Percentiles rank a stretch among this genome's conserved stretches.
Evolutionary conservation across 2,329 filamentous ascomycete species (phyloP).

Genomic region (Penicillium brevicompactum): DNA sequence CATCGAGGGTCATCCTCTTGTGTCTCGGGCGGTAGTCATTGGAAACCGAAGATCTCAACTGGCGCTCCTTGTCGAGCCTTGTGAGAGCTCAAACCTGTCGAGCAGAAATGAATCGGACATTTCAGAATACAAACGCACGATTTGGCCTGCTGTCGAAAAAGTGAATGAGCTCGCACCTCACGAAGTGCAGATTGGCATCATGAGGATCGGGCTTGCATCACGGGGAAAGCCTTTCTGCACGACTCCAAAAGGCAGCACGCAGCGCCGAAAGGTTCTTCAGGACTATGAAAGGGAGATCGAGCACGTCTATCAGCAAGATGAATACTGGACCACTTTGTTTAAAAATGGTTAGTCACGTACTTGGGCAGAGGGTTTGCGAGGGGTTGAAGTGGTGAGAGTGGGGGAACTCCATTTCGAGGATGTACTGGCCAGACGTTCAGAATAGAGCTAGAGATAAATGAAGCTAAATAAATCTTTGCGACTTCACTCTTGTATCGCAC

Average conservation of each 20-base stretch:
- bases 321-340: neutral
- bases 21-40: constrained; percentile 16
- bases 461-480: no score
- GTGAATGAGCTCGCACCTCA: neutral
- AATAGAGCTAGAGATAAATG: no score
- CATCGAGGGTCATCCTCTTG: constrained; percentile 10
- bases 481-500: no score
- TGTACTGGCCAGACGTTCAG: no score
- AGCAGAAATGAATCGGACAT: neutral
- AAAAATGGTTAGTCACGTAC: neutral
- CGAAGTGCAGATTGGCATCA: neutral
- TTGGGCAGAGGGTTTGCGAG: neutral
- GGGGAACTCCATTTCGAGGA: no score
- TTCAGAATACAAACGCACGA: neutral
- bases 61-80: constrained; percentile 20
- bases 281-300: neutral
- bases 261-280: neutral
- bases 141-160: neutral
- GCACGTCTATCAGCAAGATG: neutral
- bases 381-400: no score
- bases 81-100: neutral
- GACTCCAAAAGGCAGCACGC: neutral
- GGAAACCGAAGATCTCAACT: constrained; percentile 19
- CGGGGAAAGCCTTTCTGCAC: neutral
- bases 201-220: neutral